phyloP scores from a whole-genome alignment of 2,329 filamentous ascomycete species.

The Fusarium mangiferae region DNA sequence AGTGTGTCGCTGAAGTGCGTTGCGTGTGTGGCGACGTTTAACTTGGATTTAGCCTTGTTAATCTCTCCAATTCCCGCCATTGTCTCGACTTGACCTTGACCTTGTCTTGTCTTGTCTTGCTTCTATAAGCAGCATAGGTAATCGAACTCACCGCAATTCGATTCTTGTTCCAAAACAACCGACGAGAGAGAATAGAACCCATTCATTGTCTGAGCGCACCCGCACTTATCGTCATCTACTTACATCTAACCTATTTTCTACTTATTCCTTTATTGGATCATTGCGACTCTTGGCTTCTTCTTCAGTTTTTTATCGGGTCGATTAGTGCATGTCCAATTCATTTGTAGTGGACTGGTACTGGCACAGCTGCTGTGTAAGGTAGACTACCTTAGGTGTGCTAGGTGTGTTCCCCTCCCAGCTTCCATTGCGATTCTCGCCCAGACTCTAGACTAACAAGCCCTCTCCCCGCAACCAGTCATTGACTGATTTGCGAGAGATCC shows the following conservation, averaged over 20 bases:
- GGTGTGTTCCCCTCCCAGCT: constrained; percentile 31
- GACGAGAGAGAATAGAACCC: constrained; percentile 7
- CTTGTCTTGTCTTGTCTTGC: not conserved
- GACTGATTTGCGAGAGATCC: constrained; percentile 21
- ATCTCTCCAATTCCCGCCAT: constrained; percentile 1
- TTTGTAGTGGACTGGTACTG: constrained; percentile 15
- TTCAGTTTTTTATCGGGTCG: constrained; percentile 5
- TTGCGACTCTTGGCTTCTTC: not conserved
- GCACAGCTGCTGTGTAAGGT: constrained; percentile 17
- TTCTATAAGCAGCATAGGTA: not conserved
- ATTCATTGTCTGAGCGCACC: constrained; percentile 17
- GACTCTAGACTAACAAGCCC: constrained; percentile 37
- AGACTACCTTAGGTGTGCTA: constrained; percentile 8
- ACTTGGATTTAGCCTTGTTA: constrained; percentile 1
- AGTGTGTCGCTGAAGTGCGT: not conserved
- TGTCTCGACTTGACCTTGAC: not conserved
- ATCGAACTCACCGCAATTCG: constrained; percentile 34
- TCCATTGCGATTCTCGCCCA: constrained; percentile 25
- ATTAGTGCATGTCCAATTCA: constrained; percentile 2
- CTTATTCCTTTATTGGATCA: not conserved
- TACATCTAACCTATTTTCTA: not conserved
- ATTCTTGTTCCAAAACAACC: constrained; percentile 23
- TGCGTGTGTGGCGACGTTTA: constrained; percentile 28
- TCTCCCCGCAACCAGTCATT: constrained; percentile 42
- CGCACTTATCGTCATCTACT: constrained; percentile 2